Evolutionary conservation across 805 yeast genomes (phyloP).

Genomic region (Ogataea paradorogensis): DNA sequence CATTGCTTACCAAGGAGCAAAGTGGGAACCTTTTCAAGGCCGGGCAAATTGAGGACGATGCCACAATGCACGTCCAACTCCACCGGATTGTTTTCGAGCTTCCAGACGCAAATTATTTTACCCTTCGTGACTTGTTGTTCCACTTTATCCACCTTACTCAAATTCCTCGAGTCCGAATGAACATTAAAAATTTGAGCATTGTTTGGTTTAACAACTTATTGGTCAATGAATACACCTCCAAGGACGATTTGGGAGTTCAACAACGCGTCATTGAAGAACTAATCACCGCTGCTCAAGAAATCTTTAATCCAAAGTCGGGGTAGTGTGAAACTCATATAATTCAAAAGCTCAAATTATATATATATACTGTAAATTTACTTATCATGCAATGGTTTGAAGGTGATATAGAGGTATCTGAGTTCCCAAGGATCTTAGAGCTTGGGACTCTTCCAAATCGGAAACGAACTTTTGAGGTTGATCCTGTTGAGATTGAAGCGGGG

Average conservation of each 20-base stretch:
- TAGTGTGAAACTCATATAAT: constrained; percentile 1
- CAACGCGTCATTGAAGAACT: constrained; percentile 80
- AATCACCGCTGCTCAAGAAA: constrained; percentile 78
- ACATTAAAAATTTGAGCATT: constrained; percentile 72
- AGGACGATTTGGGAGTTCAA: constrained; percentile 40
- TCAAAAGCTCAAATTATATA: not conserved
- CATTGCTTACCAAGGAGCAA: constrained; percentile 66
- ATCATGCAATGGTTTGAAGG: constrained; percentile 6
- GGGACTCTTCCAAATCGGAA: constrained; percentile 1
- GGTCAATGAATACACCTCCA: constrained; percentile 59
- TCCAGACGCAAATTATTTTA: constrained; percentile 94
- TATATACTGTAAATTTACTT: not conserved
- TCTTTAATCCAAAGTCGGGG: constrained; percentile 41
- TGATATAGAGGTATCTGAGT: constrained; percentile 1
- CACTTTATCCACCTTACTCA: constrained; percentile 49
- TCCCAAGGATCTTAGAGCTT: constrained; percentile 1
- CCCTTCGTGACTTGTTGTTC: constrained; percentile 77
- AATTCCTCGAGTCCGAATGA: constrained; percentile 74
- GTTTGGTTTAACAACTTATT: constrained; percentile 95
- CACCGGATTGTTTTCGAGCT: constrained; percentile 86
- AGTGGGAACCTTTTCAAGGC: constrained; percentile 65
- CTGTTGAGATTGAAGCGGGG: not conserved
- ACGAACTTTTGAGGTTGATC: not conserved
- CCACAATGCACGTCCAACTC: constrained; percentile 61
- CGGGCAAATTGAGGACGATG: constrained; percentile 61